Conservation (phyloP, 2,329 filamentous ascomycete genomes). For the Aotearoamyces nothofagi region DNA sequence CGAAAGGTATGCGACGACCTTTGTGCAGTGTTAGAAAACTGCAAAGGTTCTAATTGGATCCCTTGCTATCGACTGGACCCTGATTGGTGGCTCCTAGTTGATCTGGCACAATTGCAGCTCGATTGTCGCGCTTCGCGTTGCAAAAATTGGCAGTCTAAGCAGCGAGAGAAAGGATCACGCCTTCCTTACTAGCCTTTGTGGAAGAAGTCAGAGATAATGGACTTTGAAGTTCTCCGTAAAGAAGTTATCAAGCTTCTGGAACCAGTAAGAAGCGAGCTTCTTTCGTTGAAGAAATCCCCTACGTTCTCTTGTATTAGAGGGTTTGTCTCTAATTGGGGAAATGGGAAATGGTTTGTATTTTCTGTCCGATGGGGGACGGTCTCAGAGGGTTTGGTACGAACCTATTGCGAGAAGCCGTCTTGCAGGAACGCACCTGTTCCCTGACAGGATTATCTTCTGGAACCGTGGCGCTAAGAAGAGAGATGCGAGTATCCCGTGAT, state of each 20-base stretch:
- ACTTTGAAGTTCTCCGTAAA: slow-evolving; percentile 6
- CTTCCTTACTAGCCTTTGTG: background rate
- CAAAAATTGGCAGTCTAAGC: background rate
- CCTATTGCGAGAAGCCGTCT: slow-evolving; percentile 20
- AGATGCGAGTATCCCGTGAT: slow-evolving; percentile 14
- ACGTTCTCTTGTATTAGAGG: background rate
- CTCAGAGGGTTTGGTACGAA: slow-evolving; percentile 19
- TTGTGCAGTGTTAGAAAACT: no score
- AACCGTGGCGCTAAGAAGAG: slow-evolving; percentile 12
- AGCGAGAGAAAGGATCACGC: background rate
- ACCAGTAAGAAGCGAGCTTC: slow-evolving; percentile 12
- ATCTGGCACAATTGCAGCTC: no score
- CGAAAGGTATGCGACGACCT: background rate
- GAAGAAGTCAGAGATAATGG: background rate
- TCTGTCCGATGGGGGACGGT: slow-evolving; percentile 12
- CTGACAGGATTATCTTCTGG: slow-evolving; percentile 14
- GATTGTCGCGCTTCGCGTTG: no score
- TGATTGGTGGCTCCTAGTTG: no score
- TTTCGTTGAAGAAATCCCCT: background rate
- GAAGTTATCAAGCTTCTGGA: slow-evolving; percentile 15
- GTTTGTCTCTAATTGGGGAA: slow-evolving; percentile 3
- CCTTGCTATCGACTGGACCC: background rate
- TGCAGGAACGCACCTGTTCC: slow-evolving; percentile 14
- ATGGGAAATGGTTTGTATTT: slow-evolving; percentile 17
- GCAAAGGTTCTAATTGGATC: no score